phyloP scores from a whole-genome alignment of 306 rosid species.

The Argentina anserina region DNA sequence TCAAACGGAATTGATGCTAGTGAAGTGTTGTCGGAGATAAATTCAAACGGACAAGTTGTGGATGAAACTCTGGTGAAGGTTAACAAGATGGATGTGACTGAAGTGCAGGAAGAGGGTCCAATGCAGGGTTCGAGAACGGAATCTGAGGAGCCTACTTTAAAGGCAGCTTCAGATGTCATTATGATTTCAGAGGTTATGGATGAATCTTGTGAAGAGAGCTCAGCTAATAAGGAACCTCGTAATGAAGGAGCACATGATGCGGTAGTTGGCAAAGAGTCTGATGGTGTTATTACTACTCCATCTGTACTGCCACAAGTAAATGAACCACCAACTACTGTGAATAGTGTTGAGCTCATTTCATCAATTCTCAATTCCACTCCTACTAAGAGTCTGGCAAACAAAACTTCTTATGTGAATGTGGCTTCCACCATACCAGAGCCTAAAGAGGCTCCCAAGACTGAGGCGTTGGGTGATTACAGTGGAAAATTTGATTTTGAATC shows the following conservation, averaged over 20 bases:
- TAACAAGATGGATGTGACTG: slow-evolving; percentile 5
- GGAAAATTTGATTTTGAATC: slow-evolving; percentile 25
- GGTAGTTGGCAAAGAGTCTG: slow-evolving; percentile 4
- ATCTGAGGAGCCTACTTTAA: background rate
- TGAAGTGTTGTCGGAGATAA: slow-evolving; percentile 30
- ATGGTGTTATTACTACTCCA: background rate
- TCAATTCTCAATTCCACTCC: background rate
- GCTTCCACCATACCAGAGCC: background rate
- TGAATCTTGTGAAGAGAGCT: background rate
- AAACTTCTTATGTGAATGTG: background rate
- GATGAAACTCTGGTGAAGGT: background rate
- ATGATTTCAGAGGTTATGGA: background rate
- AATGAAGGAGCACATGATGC: slow-evolving; percentile 12
- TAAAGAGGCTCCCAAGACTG: slow-evolving; percentile 6
- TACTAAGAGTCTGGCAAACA: background rate
- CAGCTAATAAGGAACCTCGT: slow-evolving; percentile 20
- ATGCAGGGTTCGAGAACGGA: slow-evolving; percentile 13
- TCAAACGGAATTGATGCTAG: slow-evolving; percentile 23
- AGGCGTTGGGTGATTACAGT: slow-evolving; percentile 2
- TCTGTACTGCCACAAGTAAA: background rate
- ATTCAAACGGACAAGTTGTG: slow-evolving; percentile 7
- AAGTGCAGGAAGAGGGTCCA: slow-evolving; percentile 4
- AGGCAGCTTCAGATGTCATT: background rate
- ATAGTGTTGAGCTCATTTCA: background rate
- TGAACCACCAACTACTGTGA: background rate